Evolutionary conservation across 305 asterid genomes (phyloP), one percentile per base, ranked within the genome.

Genomic region (Plantago coronopus): DNA sequence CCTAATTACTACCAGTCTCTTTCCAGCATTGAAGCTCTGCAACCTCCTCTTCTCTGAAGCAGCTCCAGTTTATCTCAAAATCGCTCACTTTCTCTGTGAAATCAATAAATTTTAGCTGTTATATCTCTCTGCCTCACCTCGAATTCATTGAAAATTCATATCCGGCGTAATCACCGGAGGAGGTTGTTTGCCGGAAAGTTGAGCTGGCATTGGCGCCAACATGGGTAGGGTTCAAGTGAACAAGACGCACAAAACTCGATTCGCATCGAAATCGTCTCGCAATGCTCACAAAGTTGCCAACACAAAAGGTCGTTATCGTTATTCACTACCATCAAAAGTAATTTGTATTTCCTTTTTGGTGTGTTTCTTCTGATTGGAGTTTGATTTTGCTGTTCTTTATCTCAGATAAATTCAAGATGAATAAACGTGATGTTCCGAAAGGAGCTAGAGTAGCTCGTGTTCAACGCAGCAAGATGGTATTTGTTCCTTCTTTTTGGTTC

Each of bases 371-470:
- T 18, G 61, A 38, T 37, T 20, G 38, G 49, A 45, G 10, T 48
- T 63, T 61, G 65, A 43, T 0, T 18, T 17, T 38, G 0, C 12
- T 34, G 37, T 20, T 57, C 58, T 67, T 56, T 40, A 31, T 34
- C 38, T 62, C 72, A 93, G 99, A 85, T 27, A 93, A 76, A 69
- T 59, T 66, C 40, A 89, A 71, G 75, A 63, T 56, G 43, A 51
- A 79, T 13, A 89, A 81, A 69, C 68, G 81, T 46, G 68, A 67
- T 74, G 66, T 79, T 60, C 69, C 56, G 38, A 87, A 87, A 74
- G 96, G 94, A 71, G 96, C 89, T 22, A 84, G 82, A 68, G 89
- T 88, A 49, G 83, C 86, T 69, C 89, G 99, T 65, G 67, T 83
- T 57, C 99, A 93, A 72, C 89, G 94, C 27, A 79, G 74, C 71